Conservation (phyloP, 1,284 basidiomycete species). For the Boletus holoroseus region DNA sequence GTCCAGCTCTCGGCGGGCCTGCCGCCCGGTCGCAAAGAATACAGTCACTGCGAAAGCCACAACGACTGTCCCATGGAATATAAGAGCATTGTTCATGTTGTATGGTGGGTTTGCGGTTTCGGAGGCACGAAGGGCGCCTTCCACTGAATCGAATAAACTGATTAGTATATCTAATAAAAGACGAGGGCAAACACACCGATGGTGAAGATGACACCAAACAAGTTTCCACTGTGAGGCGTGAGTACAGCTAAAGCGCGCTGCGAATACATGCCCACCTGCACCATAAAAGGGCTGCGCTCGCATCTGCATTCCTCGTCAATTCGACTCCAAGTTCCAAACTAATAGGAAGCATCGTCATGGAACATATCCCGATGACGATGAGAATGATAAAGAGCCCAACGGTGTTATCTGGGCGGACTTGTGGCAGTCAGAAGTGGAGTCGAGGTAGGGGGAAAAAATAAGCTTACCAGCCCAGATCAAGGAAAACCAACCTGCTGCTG, state of each 20-base stretch:
- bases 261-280: constrained; percentile 43
- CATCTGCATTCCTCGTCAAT: constrained; percentile 70
- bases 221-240: constrained; percentile 48
- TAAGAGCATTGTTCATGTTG: constrained; percentile 60
- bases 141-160: constrained; percentile 35
- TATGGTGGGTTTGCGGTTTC: constrained; percentile 55
- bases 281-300: constrained; percentile 70
- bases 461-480: constrained; percentile 72
- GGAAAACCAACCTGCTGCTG: constrained; percentile 59
- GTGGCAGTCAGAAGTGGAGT: constrained; percentile 4
- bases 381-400: constrained; percentile 60
- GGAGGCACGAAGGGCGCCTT: constrained; percentile 60
- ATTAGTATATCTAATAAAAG: not conserved
- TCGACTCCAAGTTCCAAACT: constrained; percentile 71
- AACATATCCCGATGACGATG: constrained; percentile 58
- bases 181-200: constrained; percentile 42
- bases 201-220: constrained; percentile 59
- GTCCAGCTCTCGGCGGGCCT: constrained; percentile 56
- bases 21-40: constrained; percentile 50
- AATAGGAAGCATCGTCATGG: constrained; percentile 66
- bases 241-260: not conserved
- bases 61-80: constrained; percentile 55
- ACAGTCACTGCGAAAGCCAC: constrained; percentile 37
- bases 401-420: constrained; percentile 49
- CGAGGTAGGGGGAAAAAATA: not conserved